These are phyloP conservation scores for Saxophila tyrrhenica DNA, from an alignment of 495 filamentous ascomycete genomes.

Conservation along the genomic window DNA sequence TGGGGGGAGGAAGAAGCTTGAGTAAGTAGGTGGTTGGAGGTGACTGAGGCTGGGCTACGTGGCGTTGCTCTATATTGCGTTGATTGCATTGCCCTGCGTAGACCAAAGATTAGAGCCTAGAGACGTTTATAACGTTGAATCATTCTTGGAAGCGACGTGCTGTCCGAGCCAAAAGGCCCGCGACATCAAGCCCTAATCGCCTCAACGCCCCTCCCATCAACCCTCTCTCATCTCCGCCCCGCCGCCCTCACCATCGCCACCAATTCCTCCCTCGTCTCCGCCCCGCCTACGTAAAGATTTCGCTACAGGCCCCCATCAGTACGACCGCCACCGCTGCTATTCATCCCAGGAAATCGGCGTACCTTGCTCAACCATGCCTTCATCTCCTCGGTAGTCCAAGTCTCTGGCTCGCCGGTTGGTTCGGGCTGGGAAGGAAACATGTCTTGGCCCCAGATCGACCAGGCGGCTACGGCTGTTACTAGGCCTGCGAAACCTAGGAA, in stretches of 20 bases:
- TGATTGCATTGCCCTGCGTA: not conserved
- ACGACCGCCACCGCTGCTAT: not conserved
- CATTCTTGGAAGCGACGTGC: too few relatives aligned
- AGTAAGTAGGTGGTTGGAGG: not conserved
- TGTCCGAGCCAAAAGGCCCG: too few relatives aligned
- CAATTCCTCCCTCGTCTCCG: slow-evolving; percentile 62
- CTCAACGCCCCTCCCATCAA: not conserved
- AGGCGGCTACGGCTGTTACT: slow-evolving; percentile 21
- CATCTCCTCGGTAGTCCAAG: slow-evolving; percentile 19
- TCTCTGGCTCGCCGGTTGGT: slow-evolving; percentile 19
- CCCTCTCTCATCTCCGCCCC: not conserved
- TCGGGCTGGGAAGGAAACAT: slow-evolving; percentile 20
- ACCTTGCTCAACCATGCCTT: slow-evolving; percentile 19
- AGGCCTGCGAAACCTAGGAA: slow-evolving; percentile 24
- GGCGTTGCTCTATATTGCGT: too few relatives aligned
- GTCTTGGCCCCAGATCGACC: slow-evolving; percentile 20
- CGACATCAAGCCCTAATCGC: not conserved
- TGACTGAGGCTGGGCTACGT: not conserved
- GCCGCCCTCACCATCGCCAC: slow-evolving; percentile 62
- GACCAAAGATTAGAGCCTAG: not conserved
- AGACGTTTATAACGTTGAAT: not conserved
- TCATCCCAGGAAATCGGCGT: too few relatives aligned
- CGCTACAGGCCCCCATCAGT: not conserved
- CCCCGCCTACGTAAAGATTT: slow-evolving; percentile 27
- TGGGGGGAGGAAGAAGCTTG: slow-evolving; percentile 1